Evolutionary conservation across 495 filamentous ascomycete genomes (phyloP).

Genomic region (Aeminium ludgeri): DNA sequence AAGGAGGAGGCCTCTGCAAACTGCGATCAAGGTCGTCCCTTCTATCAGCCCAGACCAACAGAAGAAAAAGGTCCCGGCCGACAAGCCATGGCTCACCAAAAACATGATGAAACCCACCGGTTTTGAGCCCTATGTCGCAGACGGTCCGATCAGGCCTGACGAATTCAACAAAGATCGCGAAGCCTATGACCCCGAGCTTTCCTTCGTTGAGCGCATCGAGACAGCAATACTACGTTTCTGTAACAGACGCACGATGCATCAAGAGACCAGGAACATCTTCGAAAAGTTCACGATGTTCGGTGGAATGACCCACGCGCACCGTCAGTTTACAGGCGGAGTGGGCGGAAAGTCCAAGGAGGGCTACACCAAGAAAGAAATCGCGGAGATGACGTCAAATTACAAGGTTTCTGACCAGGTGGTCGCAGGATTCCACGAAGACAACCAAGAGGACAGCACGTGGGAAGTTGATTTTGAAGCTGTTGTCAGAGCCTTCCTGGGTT

Average conservation of each 20-base stretch:
- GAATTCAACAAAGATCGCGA: conserved; percentile 43
- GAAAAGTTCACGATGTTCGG: conserved; percentile 65
- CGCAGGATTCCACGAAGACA: conserved; percentile 5
- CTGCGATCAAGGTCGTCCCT: conserved; percentile 2
- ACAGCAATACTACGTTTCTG: conserved; percentile 70
- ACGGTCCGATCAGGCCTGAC: conserved; percentile 56
- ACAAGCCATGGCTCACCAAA: conserved; percentile 14
- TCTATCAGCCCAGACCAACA: background rate
- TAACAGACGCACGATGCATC: conserved; percentile 53
- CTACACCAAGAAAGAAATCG: conserved; percentile 40
- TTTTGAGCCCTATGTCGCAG: conserved; percentile 51
- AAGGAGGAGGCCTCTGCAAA: conserved; percentile 10
- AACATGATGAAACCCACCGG: conserved; percentile 23
- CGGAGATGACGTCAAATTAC: conserved; percentile 34
- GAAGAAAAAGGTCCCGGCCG: background rate
- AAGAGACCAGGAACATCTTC: conserved; percentile 46
- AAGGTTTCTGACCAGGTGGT: conserved; percentile 5
- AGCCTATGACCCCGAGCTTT: conserved; percentile 19
- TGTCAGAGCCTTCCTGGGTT: conserved; percentile 53
- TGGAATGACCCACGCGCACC: conserved; percentile 52
- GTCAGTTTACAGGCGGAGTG: conserved; percentile 46
- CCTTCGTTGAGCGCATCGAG: conserved; percentile 46
- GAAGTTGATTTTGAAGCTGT: conserved; percentile 66
- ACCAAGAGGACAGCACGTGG: conserved; percentile 37
- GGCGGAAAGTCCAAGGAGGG: conserved; percentile 38